These are phyloP conservation scores for Penicillium bialowiezense DNA, from an alignment of 495 filamentous ascomycete species.

Conservation along the genomic window DNA sequence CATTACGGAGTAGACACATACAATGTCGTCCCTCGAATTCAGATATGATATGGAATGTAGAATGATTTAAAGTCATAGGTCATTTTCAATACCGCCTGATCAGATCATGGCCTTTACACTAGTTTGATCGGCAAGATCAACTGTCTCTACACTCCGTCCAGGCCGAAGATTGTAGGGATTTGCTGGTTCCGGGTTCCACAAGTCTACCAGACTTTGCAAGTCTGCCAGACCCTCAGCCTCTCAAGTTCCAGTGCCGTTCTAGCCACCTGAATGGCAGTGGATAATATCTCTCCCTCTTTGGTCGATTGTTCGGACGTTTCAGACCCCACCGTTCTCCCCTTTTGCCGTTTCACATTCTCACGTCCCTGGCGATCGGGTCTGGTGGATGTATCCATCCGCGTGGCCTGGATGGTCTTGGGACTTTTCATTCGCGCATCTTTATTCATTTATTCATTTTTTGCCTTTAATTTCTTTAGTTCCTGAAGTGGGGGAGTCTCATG, in stretches of 20 bases:
- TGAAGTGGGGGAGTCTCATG: not conserved
- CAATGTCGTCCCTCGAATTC: no score
- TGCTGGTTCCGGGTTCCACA: not conserved
- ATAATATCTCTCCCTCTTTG: slow-evolving; percentile 17
- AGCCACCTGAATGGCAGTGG: slow-evolving; percentile 5
- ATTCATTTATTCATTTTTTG: not conserved
- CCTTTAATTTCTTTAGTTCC: not conserved
- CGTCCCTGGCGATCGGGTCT: slow-evolving; percentile 32
- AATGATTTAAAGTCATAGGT: no score
- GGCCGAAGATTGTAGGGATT: not conserved
- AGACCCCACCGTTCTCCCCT: slow-evolving; percentile 17
- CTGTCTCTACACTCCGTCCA: no score
- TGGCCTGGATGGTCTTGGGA: not conserved
- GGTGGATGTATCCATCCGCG: slow-evolving; percentile 26
- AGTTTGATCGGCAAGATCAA: slow-evolving; percentile 3
- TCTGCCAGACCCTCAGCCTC: not conserved
- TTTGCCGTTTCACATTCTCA: slow-evolving; percentile 23
- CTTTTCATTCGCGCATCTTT: slow-evolving; percentile 4
- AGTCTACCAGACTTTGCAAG: no score
- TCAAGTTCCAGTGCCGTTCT: not conserved
- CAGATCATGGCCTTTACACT: no score
- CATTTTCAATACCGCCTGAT: no score
- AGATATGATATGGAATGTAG: no score
- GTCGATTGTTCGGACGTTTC: slow-evolving; percentile 7
- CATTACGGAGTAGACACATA: no score